phyloP scores from a whole-genome alignment of 2,329 filamentous ascomycete genomes.

The Alternaria sp. region DNA sequence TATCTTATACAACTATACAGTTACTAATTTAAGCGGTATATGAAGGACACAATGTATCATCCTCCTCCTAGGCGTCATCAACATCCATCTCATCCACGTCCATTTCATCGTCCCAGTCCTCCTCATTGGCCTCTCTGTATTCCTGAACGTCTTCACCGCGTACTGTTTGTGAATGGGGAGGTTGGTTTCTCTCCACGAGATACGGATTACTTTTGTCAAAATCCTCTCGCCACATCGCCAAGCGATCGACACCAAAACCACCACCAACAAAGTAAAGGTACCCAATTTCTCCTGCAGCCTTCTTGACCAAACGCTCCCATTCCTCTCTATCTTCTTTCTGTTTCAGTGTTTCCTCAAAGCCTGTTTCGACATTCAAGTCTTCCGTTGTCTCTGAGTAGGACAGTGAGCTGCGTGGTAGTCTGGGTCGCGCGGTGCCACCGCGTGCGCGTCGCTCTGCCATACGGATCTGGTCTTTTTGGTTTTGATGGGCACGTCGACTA shows the following conservation, averaged over 20 bases:
- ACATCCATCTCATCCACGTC: conserved; percentile 20
- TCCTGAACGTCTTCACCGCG: not conserved
- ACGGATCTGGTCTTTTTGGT: conserved; percentile 12
- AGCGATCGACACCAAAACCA: conserved; percentile 5
- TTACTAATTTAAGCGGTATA: not conserved
- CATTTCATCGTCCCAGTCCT: conserved; percentile 19
- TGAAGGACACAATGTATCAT: not conserved
- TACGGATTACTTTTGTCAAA: conserved; percentile 26
- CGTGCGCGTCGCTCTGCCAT: conserved; percentile 23
- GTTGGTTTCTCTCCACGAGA: conserved; percentile 22
- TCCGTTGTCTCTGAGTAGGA: conserved; percentile 29
- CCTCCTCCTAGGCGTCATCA: conserved; percentile 10
- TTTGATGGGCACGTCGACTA: conserved; percentile 12
- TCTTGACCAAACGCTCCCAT: conserved; percentile 19
- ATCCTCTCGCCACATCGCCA: conserved; percentile 28
- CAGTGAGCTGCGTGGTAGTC: conserved; percentile 33
- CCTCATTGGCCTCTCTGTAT: conserved; percentile 10
- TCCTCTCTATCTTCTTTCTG: conserved; percentile 22
- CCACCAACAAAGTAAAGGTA: conserved; percentile 40
- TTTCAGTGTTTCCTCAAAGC: conserved; percentile 15
- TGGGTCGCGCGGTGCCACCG: conserved; percentile 20
- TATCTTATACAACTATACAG: not conserved
- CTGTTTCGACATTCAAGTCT: conserved; percentile 23
- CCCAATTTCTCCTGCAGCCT: conserved; percentile 33
- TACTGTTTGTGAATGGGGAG: conserved; percentile 2